Evolutionary conservation across 2,329 filamentous ascomycete species (phyloP).

Genomic region (Chaetomiaceae sp.): DNA sequence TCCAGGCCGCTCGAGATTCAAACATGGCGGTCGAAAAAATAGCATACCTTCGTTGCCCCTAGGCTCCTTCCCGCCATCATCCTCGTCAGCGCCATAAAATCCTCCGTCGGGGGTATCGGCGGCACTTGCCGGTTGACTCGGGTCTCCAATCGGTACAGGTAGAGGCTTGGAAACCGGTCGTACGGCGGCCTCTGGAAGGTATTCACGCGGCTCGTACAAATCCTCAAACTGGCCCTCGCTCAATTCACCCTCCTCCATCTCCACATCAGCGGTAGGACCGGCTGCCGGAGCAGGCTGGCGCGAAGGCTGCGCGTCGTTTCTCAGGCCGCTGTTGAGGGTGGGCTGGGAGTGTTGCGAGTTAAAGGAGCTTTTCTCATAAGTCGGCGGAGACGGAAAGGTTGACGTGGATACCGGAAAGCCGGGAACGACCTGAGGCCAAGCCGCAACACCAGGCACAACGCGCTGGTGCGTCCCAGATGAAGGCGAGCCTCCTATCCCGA

Average conservation of each 20-base stretch:
- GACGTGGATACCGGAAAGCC: neutral
- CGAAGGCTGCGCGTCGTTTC: neutral
- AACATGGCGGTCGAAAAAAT: neutral
- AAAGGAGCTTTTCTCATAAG: neutral
- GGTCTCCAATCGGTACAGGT: conserved; percentile 1
- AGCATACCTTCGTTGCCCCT: conserved; percentile 11
- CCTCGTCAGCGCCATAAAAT: conserved; percentile 30
- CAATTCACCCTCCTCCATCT: conserved; percentile 69
- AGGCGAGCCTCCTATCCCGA: conserved; percentile 32
- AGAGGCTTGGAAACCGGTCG: neutral
- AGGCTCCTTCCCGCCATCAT: conserved; percentile 18
- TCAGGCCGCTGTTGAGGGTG: neutral
- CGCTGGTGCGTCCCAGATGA: neutral
- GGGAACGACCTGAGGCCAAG: conserved; percentile 19
- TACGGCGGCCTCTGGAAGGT: neutral
- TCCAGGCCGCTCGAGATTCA: neutral
- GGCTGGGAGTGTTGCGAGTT: neutral
- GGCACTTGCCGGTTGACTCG: conserved; percentile 21
- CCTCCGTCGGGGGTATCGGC: conserved; percentile 27
- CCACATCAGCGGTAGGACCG: conserved; percentile 14
- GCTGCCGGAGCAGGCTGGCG: conserved; percentile 6
- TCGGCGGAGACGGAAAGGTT: neutral
- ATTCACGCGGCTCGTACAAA: conserved; percentile 44
- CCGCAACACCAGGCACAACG: neutral
- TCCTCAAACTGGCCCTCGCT: conserved; percentile 64